These are phyloP conservation scores for Nannizzia gypsea DNA, from an alignment of 2,329 filamentous ascomycete species.

Conservation along the genomic window DNA sequence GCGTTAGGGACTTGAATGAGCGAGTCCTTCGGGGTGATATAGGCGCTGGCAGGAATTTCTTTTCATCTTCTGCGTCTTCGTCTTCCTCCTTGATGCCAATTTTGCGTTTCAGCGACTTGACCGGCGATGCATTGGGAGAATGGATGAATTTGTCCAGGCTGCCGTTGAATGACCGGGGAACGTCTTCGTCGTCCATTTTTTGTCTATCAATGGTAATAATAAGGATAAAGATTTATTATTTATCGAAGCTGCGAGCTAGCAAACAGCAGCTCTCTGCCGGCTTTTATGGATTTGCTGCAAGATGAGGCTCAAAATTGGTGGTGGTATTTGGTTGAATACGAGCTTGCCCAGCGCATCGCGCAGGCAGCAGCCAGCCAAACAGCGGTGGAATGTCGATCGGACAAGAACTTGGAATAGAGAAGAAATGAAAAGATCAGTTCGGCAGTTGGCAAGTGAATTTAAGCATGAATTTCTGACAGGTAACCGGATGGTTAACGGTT, in stretches of 20 bases:
- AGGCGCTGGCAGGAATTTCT: constrained; percentile 1
- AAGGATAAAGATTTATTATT: neutral
- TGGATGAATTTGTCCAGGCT: constrained; percentile 26
- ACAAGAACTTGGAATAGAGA: neutral
- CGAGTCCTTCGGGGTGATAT: neutral
- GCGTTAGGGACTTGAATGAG: neutral
- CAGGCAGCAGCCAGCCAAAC: neutral
- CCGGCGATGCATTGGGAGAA: constrained; percentile 6
- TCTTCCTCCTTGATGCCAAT: constrained; percentile 4
- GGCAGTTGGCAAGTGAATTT: too few species aligned
- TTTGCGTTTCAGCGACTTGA: constrained; percentile 12
- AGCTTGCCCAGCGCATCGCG: neutral
- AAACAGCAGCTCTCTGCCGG: neutral
- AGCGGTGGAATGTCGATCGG: neutral
- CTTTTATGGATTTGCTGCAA: neutral
- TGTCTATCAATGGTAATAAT: neutral
- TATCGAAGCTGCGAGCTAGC: neutral
- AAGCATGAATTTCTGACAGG: neutral
- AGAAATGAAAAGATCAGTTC: neutral
- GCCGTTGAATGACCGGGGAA: constrained; percentile 25
- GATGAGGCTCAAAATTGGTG: neutral
- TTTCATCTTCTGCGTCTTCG: neutral
- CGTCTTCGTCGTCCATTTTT: constrained; percentile 12
- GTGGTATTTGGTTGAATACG: neutral
- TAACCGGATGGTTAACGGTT: neutral